Conservation (phyloP, 208 protist genomes). For the Novymonas esmeraldas region DNA sequence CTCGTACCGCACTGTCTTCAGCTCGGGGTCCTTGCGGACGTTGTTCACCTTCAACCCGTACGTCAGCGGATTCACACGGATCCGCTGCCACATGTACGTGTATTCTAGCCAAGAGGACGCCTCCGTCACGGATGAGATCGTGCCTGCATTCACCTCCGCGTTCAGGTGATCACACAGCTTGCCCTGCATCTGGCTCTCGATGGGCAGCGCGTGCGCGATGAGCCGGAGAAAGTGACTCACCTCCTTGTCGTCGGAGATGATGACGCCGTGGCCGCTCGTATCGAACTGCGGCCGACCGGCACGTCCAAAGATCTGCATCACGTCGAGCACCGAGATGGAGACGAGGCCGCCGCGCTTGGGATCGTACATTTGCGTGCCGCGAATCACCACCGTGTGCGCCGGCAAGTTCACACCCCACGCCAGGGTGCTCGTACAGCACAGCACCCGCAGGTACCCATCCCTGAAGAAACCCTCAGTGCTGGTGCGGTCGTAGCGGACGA, state of each 20-base stretch:
- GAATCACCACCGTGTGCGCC: constrained; percentile 99
- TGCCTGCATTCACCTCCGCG: constrained; percentile 98
- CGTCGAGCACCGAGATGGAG: constrained; percentile 98
- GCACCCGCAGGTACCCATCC: constrained; percentile 93
- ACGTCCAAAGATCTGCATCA: constrained; percentile 99
- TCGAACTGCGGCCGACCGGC: constrained; percentile 99
- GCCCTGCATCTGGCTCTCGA: constrained; percentile 96
- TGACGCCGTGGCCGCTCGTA: constrained; percentile 97
- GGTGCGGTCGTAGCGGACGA: constrained; percentile 95
- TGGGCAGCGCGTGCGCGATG: constrained; percentile 95
- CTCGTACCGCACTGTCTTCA: constrained; percentile 91
- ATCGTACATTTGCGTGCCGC: constrained; percentile 96
- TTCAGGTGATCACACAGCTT: constrained; percentile 98
- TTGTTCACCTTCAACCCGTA: constrained; percentile 96
- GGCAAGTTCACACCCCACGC: constrained; percentile 99
- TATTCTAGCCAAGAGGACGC: constrained; percentile 97
- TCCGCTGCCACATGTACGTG: constrained; percentile 98
- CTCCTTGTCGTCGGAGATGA: constrained; percentile 98
- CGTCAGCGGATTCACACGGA: constrained; percentile 95
- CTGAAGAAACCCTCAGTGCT: constrained; percentile 96
- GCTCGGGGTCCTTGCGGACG: constrained; percentile 90
- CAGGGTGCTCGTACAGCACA: constrained; percentile 99
- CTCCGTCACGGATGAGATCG: constrained; percentile 96
- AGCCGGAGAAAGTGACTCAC: constrained; percentile 95
- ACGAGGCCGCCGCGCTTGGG: constrained; percentile 94